Base-by-base conservation (phyloP, 2,329 filamentous ascomycete genomes). In the Xylariaceae sp. region DNA sequence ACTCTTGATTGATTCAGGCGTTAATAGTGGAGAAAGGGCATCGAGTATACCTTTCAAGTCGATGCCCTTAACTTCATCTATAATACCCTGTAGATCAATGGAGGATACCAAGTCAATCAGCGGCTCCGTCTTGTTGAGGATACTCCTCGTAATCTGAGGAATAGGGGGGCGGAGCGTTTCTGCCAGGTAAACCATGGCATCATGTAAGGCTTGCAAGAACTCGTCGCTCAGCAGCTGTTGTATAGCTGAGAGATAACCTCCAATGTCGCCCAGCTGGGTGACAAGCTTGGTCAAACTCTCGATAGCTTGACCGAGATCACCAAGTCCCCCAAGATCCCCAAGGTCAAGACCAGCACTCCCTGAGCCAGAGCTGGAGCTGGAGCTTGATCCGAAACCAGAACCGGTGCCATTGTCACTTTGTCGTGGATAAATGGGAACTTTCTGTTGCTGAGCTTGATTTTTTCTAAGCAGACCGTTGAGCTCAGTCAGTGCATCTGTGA, bases 401-500 rank as follows among this genome's bases (percentile, higher is more conserved):
- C 52, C 45, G 5, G 63, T 65, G 21, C 55, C 55, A 37, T 67
- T 67, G 48, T 57, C 41, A 44, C 37, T 62, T 51, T 63, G 59
- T 23, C 70, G 61, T 16, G 68, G 64, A 43, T 67, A 70, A 52
- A 71, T 52, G 20, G 65, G 63, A 7, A 48, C 56, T 20, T 66
- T 64, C n/a, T 65, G 48, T 50, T 69, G 65, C 20, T 69, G 62
- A 23, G 59, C 62, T 26, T 67, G 65, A 45, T 67, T 72, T 45
- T 68, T 72, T 62, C 70, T 71, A 26, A 79, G 73, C 19, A 79
- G 66, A 6, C 63, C 63, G 41, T 73, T 78, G 51, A 79, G 71
- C 62, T 79, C 75, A 5, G 72, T 73, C 16, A 79, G 57, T 1
- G 73, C 75, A 42, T 78, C 76, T n/a, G 76, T 76, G 51, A 79